Evolutionary conservation across 768 basidiomycete genomes (phyloP).

Genomic region (Rubroboletus satanas): DNA sequence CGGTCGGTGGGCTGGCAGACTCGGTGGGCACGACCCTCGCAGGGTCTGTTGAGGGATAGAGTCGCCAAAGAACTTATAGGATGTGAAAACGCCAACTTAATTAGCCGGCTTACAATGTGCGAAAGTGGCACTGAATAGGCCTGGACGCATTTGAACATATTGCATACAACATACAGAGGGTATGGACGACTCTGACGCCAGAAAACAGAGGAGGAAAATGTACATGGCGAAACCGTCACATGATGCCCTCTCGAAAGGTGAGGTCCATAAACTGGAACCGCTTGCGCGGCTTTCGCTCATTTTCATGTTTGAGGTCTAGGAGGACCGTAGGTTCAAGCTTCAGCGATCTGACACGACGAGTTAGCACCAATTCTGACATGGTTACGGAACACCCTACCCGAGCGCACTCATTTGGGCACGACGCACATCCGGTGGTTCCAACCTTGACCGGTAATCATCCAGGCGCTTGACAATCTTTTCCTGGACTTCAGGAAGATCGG

Average conservation of each 20-base stretch:
- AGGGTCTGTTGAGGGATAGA: constrained; percentile 1
- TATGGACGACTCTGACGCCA: neutral
- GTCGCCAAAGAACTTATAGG: constrained; percentile 16
- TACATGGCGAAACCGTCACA: constrained; percentile 14
- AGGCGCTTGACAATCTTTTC: constrained; percentile 29
- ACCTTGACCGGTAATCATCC: constrained; percentile 19
- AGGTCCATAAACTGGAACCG: constrained; percentile 9
- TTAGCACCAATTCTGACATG: constrained; percentile 1
- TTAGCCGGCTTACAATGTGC: constrained; percentile 23
- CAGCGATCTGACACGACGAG: constrained; percentile 18
- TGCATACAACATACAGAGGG: neutral
- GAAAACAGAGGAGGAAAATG: neutral
- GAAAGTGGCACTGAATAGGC: constrained; percentile 20
- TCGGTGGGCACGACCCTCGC: constrained; percentile 8
- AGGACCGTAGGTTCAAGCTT: constrained; percentile 26
- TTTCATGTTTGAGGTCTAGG: constrained; percentile 12
- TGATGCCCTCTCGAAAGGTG: constrained; percentile 17
- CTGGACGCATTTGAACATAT: constrained; percentile 5
- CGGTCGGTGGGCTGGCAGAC: neutral
- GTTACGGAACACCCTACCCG: constrained; percentile 11
- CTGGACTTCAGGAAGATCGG: constrained; percentile 33
- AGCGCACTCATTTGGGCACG: constrained; percentile 25
- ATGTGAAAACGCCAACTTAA: constrained; percentile 11
- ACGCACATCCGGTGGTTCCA: constrained; percentile 13
- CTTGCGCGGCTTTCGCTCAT: neutral